phyloP scores from a whole-genome alignment of 768 basidiomycete species.

The Suillus luteus region DNA sequence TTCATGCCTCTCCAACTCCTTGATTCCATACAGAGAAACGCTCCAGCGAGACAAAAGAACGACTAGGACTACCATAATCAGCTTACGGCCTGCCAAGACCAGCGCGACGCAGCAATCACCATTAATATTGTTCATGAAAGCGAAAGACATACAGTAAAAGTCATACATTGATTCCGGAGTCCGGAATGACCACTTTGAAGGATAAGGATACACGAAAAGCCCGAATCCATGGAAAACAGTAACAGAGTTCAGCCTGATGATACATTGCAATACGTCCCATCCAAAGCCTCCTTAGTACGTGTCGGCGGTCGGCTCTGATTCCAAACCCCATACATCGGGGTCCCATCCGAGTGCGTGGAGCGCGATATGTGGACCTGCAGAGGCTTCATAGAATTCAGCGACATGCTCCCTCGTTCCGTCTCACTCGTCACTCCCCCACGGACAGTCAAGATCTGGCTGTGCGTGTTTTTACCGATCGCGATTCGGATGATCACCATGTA shows the following conservation, averaged over 20 bases:
- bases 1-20: too few species aligned
- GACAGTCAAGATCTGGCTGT: not conserved
- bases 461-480: slow-evolving; percentile 7
- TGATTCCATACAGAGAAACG: not conserved
- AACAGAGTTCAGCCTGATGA: not conserved
- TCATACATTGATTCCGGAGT: not conserved
- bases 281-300: not conserved
- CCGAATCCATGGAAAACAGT: not conserved
- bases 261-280: not conserved
- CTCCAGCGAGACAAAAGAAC: not conserved
- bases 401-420: not conserved
- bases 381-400: slow-evolving; percentile 8
- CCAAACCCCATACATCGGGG: not conserved
- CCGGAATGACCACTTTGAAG: not conserved
- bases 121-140: not conserved
- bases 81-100: not conserved
- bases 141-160: not conserved
- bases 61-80: not conserved
- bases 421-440: not conserved
- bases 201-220: not conserved
- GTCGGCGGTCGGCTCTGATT: not conserved
- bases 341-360: not conserved
- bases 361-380: slow-evolving; percentile 10
- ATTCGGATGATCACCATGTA: not conserved
- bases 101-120: not conserved